phyloP scores from a whole-genome alignment of 2,329 filamentous ascomycete genomes.

The Pestalotiopsis sp. region DNA sequence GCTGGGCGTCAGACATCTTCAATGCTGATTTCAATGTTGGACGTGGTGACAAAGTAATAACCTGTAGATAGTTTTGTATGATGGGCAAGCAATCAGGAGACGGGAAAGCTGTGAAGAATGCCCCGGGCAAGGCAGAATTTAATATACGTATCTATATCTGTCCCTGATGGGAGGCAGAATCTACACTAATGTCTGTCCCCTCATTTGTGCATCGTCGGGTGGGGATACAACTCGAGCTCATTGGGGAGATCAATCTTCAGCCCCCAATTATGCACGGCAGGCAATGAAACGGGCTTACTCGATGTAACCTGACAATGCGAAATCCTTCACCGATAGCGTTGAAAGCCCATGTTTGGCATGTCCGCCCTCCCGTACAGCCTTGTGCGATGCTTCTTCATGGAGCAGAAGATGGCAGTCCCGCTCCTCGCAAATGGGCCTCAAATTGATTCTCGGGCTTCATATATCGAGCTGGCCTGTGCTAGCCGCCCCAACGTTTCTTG shows the following conservation, averaged over 20 bases:
- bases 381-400: not conserved
- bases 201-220: not conserved
- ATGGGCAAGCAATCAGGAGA: not conserved
- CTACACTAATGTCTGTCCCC: not conserved
- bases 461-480: not conserved
- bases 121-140: not conserved
- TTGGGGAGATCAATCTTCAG: not conserved
- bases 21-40: not conserved
- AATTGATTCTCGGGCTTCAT: not conserved
- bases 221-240: not conserved
- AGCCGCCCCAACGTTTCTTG: too few relatives aligned
- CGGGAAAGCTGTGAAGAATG: not conserved
- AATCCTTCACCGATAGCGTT: not conserved
- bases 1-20: not conserved
- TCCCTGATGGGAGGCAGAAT: not conserved
- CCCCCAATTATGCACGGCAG: not conserved
- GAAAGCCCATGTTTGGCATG: not conserved
- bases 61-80: too few relatives aligned
- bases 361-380: not conserved
- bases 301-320: not conserved
- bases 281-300: not conserved
- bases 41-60: too few relatives aligned
- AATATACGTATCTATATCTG: not conserved
- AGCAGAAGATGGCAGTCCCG: not conserved
- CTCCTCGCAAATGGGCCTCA: not conserved